These are phyloP conservation scores for Lactarius sanguifluus DNA, from an alignment of 768 basidiomycete genomes.

Conservation along the genomic window DNA sequence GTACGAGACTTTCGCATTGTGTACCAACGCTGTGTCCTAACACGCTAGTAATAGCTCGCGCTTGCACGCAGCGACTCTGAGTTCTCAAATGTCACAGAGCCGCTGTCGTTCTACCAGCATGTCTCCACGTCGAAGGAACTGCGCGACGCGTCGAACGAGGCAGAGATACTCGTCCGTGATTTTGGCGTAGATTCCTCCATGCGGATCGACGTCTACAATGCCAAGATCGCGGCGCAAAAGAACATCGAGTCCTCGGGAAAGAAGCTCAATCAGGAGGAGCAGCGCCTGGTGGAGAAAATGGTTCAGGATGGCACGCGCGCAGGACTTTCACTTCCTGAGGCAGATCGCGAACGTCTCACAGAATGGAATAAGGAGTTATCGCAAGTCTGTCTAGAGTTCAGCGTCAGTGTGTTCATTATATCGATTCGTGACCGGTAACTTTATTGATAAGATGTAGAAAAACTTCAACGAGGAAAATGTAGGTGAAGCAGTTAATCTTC, in stretches of 20 bases:
- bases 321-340: constrained; percentile 70
- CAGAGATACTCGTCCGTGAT: constrained; percentile 68
- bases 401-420: constrained; percentile 44
- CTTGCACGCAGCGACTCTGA: constrained; percentile 62
- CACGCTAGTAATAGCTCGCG: constrained; percentile 43
- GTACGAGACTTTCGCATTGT: constrained; percentile 46
- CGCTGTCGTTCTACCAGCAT: constrained; percentile 78
- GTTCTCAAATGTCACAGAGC: constrained; percentile 52
- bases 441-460: constrained; percentile 47
- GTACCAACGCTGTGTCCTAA: constrained; percentile 28
- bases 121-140: constrained; percentile 72
- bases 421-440: neutral
- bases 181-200: constrained; percentile 76
- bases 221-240: constrained; percentile 66
- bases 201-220: constrained; percentile 77
- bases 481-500: constrained; percentile 24
- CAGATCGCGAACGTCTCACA: constrained; percentile 56
- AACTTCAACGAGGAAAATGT: constrained; percentile 90
- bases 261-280: constrained; percentile 61
- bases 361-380: constrained; percentile 74
- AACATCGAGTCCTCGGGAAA: constrained; percentile 62
- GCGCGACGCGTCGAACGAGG: constrained; percentile 77
- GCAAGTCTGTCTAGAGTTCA: constrained; percentile 74
- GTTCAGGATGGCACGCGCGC: constrained; percentile 77
- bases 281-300: constrained; percentile 80